Evolutionary conservation across 2,329 filamentous ascomycete species (phyloP).

Genomic region (Microcyclosporella mali): DNA sequence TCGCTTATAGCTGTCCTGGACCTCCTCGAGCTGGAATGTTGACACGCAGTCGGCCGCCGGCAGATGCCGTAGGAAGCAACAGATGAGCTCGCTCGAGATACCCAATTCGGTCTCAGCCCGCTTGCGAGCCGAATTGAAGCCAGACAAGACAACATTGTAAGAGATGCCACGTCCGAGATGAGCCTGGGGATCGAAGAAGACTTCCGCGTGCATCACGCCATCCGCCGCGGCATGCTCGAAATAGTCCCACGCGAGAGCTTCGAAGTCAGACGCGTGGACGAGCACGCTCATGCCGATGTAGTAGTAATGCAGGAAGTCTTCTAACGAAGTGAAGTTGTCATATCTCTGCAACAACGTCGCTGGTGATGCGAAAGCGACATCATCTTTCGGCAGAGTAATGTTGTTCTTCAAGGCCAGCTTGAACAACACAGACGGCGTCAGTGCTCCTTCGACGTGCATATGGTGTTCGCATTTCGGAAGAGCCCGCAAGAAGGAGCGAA

Average conservation of each 20-base stretch:
- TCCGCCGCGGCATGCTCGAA: conserved; percentile 59
- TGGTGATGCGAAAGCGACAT: conserved; percentile 58
- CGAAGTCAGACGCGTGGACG: conserved; percentile 60
- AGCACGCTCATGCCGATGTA: conserved; percentile 70
- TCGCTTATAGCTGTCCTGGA: conserved; percentile 41
- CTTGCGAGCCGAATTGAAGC: conserved; percentile 55
- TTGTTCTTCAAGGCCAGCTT: conserved; percentile 60
- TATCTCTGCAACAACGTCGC: conserved; percentile 59
- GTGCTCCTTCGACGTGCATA: conserved; percentile 70
- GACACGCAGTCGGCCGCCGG: conserved; percentile 52
- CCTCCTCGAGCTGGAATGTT: conserved; percentile 40
- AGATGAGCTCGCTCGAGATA: conserved; percentile 60
- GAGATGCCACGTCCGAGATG: conserved; percentile 59
- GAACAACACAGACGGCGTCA: conserved; percentile 66
- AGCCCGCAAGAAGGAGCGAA: conserved; percentile 55
- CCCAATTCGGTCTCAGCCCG: conserved; percentile 58
- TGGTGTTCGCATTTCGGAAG: conserved; percentile 75
- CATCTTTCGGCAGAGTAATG: conserved; percentile 51
- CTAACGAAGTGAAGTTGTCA: conserved; percentile 60
- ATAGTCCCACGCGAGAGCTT: conserved; percentile 66
- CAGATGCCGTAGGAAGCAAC: conserved; percentile 67
- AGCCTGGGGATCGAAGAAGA: conserved; percentile 77
- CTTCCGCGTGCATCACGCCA: conserved; percentile 67
- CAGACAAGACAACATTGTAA: conserved; percentile 58
- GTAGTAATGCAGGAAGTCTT: conserved; percentile 75